These are phyloP conservation scores for Gautieria morchelliformis DNA, from an alignment of 768 basidiomycete species.

Conservation along the genomic window DNA sequence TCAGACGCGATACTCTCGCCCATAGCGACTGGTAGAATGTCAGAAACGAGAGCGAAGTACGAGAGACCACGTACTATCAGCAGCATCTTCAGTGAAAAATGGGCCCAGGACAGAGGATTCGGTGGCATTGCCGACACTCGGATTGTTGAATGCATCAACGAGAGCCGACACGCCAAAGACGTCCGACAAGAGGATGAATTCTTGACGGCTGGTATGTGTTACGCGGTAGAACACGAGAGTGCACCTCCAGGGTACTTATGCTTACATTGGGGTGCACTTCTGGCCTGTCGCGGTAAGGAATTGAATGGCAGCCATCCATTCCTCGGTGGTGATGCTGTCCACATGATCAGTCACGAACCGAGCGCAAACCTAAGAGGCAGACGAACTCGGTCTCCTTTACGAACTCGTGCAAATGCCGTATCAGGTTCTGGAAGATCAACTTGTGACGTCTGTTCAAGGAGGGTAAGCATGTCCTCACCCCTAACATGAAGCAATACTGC, in stretches of 20 bases:
- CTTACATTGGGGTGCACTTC: conserved; percentile 49
- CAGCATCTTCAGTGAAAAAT: conserved; percentile 72
- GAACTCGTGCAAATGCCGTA: conserved; percentile 67
- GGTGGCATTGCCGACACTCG: conserved; percentile 50
- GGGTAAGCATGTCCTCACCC: not conserved
- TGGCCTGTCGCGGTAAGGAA: conserved; percentile 73
- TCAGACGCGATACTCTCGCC: conserved; percentile 80
- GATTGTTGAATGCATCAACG: conserved; percentile 67
- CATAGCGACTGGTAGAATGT: conserved; percentile 35
- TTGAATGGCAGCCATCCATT: conserved; percentile 75
- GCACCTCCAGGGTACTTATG: not conserved
- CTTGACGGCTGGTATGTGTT: conserved; percentile 29
- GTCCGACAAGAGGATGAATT: conserved; percentile 84
- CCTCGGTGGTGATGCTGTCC: conserved; percentile 59
- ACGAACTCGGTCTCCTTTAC: conserved; percentile 56
- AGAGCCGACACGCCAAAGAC: conserved; percentile 68
- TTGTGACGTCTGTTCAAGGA: conserved; percentile 28
- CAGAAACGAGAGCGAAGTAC: not conserved
- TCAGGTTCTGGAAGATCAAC: conserved; percentile 41
- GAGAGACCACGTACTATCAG: conserved; percentile 40
- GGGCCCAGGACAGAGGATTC: conserved; percentile 75
- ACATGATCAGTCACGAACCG: not conserved
- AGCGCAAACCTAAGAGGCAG: not conserved
- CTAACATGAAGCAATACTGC: conserved; percentile 10
- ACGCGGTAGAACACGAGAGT: not conserved